phyloP scores from a whole-genome alignment of 2,329 filamentous ascomycete genomes.

The Cadophora luteo-olivacea region DNA sequence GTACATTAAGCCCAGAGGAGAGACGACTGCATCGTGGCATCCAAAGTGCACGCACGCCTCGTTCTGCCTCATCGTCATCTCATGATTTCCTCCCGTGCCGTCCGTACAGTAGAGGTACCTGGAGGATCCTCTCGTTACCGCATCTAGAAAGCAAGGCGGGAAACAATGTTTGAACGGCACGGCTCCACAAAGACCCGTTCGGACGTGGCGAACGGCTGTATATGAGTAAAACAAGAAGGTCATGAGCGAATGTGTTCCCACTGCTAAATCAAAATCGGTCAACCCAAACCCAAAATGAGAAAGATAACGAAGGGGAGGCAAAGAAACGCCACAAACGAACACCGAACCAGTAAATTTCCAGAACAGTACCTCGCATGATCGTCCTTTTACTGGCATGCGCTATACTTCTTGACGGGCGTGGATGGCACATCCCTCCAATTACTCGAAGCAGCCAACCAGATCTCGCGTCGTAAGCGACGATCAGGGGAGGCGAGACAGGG shows the following conservation, averaged over 20 bases:
- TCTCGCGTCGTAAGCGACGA: constrained; percentile 7
- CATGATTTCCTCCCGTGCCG: neutral
- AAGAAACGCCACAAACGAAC: constrained; percentile 1
- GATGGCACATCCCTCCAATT: neutral
- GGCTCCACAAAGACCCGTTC: neutral
- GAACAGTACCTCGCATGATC: constrained; percentile 11
- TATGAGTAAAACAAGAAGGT: neutral
- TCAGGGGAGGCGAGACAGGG: neutral
- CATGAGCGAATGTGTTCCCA: too few relatives aligned
- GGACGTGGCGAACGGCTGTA: neutral
- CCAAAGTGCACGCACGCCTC: neutral
- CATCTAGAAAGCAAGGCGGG: neutral
- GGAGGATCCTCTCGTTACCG: neutral
- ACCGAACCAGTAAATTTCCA: constrained; percentile 1
- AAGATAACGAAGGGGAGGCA: neutral
- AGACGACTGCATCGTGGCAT: neutral
- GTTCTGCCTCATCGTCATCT: neutral
- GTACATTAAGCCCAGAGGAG: neutral
- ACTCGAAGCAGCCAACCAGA: constrained; percentile 13
- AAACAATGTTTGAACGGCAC: neutral
- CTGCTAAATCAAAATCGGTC: too few relatives aligned
- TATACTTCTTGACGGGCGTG: neutral
- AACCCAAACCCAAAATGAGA: neutral
- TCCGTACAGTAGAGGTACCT: neutral
- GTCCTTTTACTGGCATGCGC: neutral